phyloP scores from a whole-genome alignment of 2,329 filamentous ascomycete genomes.

The Phoma sp. region DNA sequence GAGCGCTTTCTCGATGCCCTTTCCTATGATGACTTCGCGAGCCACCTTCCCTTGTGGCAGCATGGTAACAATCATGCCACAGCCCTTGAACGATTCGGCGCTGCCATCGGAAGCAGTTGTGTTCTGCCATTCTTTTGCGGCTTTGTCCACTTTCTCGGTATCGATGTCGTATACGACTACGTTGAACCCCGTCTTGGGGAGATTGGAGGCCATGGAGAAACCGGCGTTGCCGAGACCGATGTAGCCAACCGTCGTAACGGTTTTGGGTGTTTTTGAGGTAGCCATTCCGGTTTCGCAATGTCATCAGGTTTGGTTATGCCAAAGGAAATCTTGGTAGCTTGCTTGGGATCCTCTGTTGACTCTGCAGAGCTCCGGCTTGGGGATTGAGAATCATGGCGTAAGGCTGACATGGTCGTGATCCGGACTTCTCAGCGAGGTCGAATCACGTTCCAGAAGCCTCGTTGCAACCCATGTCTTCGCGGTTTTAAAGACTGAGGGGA shows the following conservation, averaged over 20 bases:
- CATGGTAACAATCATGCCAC: constrained; percentile 14
- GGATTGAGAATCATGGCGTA: background rate
- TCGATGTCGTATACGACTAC: constrained; percentile 12
- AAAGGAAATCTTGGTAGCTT: background rate
- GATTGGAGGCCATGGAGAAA: constrained; percentile 12
- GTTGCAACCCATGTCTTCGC: background rate
- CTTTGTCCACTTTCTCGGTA: constrained; percentile 2
- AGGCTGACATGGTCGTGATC: background rate
- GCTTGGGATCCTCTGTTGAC: background rate
- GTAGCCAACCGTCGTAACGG: constrained; percentile 7
- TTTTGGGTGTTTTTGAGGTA: background rate
- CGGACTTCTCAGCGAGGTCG: constrained; percentile 8
- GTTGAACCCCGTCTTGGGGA: constrained; percentile 6
- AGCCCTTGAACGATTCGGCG: constrained; percentile 7
- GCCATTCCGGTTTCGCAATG: background rate
- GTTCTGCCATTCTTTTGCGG: constrained; percentile 6
- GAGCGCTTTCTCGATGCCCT: constrained; percentile 1
- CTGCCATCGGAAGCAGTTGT: constrained; percentile 12
- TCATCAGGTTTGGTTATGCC: background rate
- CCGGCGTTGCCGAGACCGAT: constrained; percentile 16
- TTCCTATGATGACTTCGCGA: constrained; percentile 7
- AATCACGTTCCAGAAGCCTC: background rate
- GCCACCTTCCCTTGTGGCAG: constrained; percentile 7
- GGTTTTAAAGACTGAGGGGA: constrained; percentile 4
- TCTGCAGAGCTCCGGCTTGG: background rate